Evolutionary conservation across 495 filamentous ascomycete species (phyloP).

Genomic region (Trichoderma asperelloides): DNA sequence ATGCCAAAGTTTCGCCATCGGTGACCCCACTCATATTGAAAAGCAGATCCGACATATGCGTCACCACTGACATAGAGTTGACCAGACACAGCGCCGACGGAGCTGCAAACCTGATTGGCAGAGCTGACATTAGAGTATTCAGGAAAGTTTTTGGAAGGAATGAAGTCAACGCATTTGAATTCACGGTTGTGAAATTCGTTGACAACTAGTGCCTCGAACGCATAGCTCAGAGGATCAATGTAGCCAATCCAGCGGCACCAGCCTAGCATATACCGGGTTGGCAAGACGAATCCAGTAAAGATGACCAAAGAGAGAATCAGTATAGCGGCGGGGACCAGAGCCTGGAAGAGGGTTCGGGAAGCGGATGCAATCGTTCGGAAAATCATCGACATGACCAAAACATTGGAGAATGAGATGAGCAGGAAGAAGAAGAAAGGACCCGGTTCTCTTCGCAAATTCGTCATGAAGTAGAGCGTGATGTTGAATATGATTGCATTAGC

Average conservation of each 20-base stretch:
- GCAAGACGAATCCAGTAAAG: slow-evolving; percentile 87
- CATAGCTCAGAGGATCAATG: slow-evolving; percentile 75
- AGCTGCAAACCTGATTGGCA: slow-evolving; percentile 47
- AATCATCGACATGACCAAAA: slow-evolving; percentile 65
- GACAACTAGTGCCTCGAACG: slow-evolving; percentile 81
- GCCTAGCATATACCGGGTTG: slow-evolving; percentile 61
- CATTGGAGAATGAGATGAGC: slow-evolving; percentile 58
- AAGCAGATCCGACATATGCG: slow-evolving; percentile 53
- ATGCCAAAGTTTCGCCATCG: slow-evolving; percentile 82
- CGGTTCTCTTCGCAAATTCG: slow-evolving; percentile 67
- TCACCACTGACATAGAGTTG: slow-evolving; percentile 49
- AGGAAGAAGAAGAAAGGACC: slow-evolving; percentile 77
- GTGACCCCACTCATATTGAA: slow-evolving; percentile 50
- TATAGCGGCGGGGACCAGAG: slow-evolving; percentile 73
- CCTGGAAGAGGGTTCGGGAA: slow-evolving; percentile 70
- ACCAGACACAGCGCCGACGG: slow-evolving; percentile 55
- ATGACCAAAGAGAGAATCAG: slow-evolving; percentile 77
- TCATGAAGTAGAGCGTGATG: slow-evolving; percentile 78
- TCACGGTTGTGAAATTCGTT: slow-evolving; percentile 71
- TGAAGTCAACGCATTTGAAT: slow-evolving; percentile 51
- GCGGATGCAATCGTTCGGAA: slow-evolving; percentile 79
- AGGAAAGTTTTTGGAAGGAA: slow-evolving; percentile 41
- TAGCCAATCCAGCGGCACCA: slow-evolving; percentile 90
- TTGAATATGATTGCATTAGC: slow-evolving; percentile 46
- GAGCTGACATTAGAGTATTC: slow-evolving; percentile 37